These are phyloP conservation scores for Aspergillus saccharolyticus DNA, from an alignment of 495 filamentous ascomycete species.

Conservation along the genomic window DNA sequence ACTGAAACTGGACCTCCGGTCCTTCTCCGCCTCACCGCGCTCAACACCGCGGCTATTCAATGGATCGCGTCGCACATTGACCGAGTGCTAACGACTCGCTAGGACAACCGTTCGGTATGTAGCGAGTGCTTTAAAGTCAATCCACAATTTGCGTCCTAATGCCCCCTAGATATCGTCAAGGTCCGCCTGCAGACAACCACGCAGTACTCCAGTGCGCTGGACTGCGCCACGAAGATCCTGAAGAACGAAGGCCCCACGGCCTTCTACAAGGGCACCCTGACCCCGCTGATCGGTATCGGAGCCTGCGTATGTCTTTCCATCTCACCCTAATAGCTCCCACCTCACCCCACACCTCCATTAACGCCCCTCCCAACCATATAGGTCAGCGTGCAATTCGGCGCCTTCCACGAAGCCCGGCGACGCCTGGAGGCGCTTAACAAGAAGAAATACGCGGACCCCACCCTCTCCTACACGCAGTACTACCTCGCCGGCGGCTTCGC, in stretches of 20 bases:
- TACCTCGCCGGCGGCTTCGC: conserved; percentile 88
- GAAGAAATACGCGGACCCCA: conserved; percentile 43
- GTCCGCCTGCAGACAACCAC: conserved; percentile 88
- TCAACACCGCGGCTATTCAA: not conserved
- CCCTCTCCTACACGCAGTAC: conserved; percentile 77
- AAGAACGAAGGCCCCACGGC: conserved; percentile 81
- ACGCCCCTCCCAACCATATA: conserved; percentile 18
- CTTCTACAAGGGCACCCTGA: conserved; percentile 98
- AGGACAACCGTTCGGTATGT: conserved; percentile 89
- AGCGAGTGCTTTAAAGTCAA: not conserved
- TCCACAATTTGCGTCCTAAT: not conserved
- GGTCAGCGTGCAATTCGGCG: conserved; percentile 95
- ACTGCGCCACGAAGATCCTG: conserved; percentile 78
- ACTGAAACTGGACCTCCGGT: too few species aligned
- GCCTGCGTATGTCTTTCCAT: conserved; percentile 62
- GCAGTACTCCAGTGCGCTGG: conserved; percentile 71
- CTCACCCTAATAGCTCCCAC: not conserved
- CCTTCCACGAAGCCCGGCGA: conserved; percentile 87
- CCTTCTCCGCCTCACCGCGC: too few species aligned
- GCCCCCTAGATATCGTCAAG: conserved; percentile 81
- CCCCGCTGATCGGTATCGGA: conserved; percentile 93
- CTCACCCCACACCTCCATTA: not conserved
- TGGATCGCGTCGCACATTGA: not conserved
- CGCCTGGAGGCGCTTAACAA: conserved; percentile 72
- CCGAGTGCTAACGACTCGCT: conserved; percentile 12